phyloP scores from a whole-genome alignment of 257 asterid genomes.

The Nicotiana benthamiana region DNA sequence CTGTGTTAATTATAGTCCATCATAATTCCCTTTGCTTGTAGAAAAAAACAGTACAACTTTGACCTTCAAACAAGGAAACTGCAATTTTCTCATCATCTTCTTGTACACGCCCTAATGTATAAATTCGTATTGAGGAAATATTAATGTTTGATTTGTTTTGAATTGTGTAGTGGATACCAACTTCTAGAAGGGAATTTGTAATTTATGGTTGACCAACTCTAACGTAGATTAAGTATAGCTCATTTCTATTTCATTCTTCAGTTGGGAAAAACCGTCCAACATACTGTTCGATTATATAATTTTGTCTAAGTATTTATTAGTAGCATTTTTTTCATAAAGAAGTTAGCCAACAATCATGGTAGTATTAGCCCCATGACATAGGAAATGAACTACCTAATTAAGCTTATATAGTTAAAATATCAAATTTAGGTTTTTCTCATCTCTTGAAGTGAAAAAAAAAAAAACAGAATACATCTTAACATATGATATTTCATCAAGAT shows the following conservation, averaged over 20 bases:
- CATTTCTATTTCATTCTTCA: not conserved
- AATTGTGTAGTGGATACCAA: not conserved
- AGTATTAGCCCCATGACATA: not conserved
- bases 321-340: not conserved
- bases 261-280: not conserved
- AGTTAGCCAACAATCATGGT: not conserved
- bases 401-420: not conserved
- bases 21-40: not conserved
- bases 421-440: not conserved
- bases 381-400: not conserved
- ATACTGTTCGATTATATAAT: not conserved
- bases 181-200: not conserved
- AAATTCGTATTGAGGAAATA: not conserved
- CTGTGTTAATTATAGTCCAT: not conserved
- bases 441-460: not conserved
- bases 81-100: not conserved
- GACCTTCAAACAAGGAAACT: not conserved
- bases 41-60: not conserved
- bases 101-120: not conserved
- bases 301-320: not conserved
- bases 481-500: no score
- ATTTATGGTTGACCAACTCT: conserved; percentile 1
- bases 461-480: not conserved
- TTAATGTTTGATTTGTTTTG: not conserved
- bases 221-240: not conserved